Evolutionary conservation across 75 land plant species (phyloP).

Genomic region (Picea sitchensis): DNA sequence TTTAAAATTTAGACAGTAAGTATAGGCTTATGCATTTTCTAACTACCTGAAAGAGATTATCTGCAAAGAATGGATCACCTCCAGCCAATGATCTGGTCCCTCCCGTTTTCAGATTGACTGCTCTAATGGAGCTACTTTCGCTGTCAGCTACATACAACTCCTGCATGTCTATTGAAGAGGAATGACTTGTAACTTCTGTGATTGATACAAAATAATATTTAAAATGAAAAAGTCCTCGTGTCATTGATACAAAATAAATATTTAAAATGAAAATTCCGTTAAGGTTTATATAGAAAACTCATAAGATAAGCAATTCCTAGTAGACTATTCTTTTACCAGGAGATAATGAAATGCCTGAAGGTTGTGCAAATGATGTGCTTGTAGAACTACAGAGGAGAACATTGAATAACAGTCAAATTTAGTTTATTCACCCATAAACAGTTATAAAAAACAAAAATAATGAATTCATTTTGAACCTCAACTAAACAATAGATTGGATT

Average conservation of each 20-base stretch:
- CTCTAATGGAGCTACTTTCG: slow-evolving; percentile 96
- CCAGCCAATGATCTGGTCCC: slow-evolving; percentile 88
- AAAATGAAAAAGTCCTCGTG: not conserved
- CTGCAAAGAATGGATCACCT: slow-evolving; percentile 91
- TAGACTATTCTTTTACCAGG: slow-evolving; percentile 50
- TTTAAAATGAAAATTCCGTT: not conserved
- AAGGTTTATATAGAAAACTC: not conserved
- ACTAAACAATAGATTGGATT: not conserved
- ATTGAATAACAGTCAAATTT: not conserved
- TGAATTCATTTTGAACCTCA: not conserved
- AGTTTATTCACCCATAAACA: not conserved
- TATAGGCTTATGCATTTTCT: not conserved
- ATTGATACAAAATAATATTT: not conserved
- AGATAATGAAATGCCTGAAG: slow-evolving; percentile 89
- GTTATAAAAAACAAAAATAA: not conserved
- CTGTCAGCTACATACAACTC: slow-evolving; percentile 88
- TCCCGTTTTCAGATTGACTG: slow-evolving; percentile 75
- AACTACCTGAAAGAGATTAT: slow-evolving; percentile 88
- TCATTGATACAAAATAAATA: not conserved
- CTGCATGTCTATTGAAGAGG: slow-evolving; percentile 44
- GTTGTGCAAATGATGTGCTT: slow-evolving; percentile 91
- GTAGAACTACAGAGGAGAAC: slow-evolving; percentile 27
- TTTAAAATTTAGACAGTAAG: not conserved
- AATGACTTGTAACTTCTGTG: not conserved
- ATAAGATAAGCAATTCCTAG: no score